Conservation (phyloP, 371 early-diverging fungal genomes). For the Apophysomyces elegans region DNA sequence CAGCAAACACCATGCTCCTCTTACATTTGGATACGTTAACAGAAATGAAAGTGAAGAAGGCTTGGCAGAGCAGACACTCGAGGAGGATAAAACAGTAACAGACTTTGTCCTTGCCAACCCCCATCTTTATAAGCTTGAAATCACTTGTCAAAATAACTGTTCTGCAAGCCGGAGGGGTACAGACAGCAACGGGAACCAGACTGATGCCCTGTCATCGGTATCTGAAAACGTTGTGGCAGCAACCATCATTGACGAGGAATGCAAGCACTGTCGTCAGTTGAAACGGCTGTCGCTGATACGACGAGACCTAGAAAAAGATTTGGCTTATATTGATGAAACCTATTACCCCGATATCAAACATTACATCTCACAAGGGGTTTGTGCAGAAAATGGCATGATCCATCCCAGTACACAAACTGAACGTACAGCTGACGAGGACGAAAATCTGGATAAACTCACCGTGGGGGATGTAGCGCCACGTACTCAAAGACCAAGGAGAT, state of each 20-base stretch:
- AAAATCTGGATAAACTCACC: constrained; percentile 39
- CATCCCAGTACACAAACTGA: background rate
- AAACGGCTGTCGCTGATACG: constrained; percentile 40
- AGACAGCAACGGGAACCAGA: background rate
- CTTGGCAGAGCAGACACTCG: constrained; percentile 8
- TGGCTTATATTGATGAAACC: constrained; percentile 48
- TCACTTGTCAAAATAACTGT: constrained; percentile 30
- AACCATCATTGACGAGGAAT: constrained; percentile 26
- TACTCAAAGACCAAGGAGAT: constrained; percentile 18
- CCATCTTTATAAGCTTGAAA: constrained; percentile 41
- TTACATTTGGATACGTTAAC: constrained; percentile 46
- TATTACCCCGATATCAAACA: constrained; percentile 40
- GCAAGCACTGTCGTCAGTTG: constrained; percentile 29
- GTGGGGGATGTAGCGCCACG: constrained; percentile 33
- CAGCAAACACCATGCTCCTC: constrained; percentile 40
- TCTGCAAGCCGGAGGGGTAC: background rate
- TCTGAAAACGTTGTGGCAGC: constrained; percentile 19
- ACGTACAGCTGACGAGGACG: constrained; percentile 14
- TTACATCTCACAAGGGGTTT: constrained; percentile 12
- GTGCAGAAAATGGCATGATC: background rate
- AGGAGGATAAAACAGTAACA: constrained; percentile 13
- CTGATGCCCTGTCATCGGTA: constrained; percentile 1
- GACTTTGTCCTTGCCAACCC: constrained; percentile 43
- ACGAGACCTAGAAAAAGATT: constrained; percentile 35
- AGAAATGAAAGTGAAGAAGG: constrained; percentile 13